Evolutionary conservation across 108 stramenopile genomes (phyloP), one percentile per base, ranked within the genome.

Genomic region (Asterionellopsis glacialis): DNA sequence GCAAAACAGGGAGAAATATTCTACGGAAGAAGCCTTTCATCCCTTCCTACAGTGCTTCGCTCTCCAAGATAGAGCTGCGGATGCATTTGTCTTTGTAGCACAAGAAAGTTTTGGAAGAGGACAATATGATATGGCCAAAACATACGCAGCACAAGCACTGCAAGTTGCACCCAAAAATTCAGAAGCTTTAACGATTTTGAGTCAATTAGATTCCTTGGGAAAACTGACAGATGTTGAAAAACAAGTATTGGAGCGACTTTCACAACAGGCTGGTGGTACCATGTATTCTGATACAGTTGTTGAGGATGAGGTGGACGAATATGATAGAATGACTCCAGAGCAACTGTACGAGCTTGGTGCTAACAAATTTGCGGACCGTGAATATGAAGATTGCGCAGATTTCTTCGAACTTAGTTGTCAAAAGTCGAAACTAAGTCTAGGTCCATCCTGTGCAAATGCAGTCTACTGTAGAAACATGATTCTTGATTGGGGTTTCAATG

Each of bases 401-500:
- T 47, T 83, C 12, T 91, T 88, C 67, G 84, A 91, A 61, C 18
- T 80, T 45, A 83, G 83, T 21, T 91, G 90, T 62, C 61, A 70
- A 41, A 70, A 76, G 59, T 88, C 87, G 0, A 55, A 74, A 52
- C 21, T 60, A 6, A 28, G 41, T 25, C 52, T 91, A 1, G 79
- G 70, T 9, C 73, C 76, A 15, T 68, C 85, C 15, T 91, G 90
- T 51, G 71, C 75, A 22, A 91, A 88, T 72, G 90, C 87, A 10
- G 70, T 87, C 7, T 91, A 88, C 52, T 80, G 87, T 41, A 68
- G 90, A 11, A 85, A 59, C 45, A 80, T 80, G 72, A 65, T 91
- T 24, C 69, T 82, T 57, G 85, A 88, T 62, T 91, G 85, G 83
- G 90, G 90, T 3, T 73, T 82, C 50, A 77, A 77, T 57, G 90